These are phyloP conservation scores for Curvularia lunata DNA, from an alignment of 2,329 filamentous ascomycete species.

Conservation along the genomic window DNA sequence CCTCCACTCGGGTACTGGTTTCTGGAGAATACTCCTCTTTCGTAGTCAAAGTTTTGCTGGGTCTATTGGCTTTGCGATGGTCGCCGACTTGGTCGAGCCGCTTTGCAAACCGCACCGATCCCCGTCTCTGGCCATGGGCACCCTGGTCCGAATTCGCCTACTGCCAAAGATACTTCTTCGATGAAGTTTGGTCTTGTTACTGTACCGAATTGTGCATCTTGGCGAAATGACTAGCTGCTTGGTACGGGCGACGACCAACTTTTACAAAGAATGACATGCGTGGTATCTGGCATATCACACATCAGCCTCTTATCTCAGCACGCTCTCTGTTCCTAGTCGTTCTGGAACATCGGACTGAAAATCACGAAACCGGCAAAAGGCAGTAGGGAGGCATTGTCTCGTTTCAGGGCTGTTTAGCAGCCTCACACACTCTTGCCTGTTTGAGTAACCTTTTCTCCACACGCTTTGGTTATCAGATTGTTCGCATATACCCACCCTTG, in stretches of 20 bases:
- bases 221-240: neutral
- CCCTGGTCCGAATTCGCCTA: neutral
- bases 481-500: slow-evolving; percentile 31
- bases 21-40: neutral
- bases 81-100: neutral
- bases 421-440: neutral
- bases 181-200: neutral
- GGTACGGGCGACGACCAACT: neutral
- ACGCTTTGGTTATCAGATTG: slow-evolving; percentile 26
- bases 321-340: neutral
- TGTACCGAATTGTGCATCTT: neutral
- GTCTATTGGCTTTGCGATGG: neutral
- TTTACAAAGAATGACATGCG: neutral
- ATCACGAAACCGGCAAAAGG: neutral
- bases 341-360: neutral
- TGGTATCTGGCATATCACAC: neutral
- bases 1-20: neutral
- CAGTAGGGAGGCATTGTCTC: neutral
- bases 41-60: neutral
- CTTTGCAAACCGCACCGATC: neutral
- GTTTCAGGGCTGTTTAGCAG: neutral
- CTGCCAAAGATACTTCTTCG: neutral
- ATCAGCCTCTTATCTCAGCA: neutral
- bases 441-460: neutral
- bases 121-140: neutral